Evolutionary conservation across 495 filamentous ascomycete species (phyloP), one percentile per base, ranked within the genome.

Genomic region (Neurospora cerealis): DNA sequence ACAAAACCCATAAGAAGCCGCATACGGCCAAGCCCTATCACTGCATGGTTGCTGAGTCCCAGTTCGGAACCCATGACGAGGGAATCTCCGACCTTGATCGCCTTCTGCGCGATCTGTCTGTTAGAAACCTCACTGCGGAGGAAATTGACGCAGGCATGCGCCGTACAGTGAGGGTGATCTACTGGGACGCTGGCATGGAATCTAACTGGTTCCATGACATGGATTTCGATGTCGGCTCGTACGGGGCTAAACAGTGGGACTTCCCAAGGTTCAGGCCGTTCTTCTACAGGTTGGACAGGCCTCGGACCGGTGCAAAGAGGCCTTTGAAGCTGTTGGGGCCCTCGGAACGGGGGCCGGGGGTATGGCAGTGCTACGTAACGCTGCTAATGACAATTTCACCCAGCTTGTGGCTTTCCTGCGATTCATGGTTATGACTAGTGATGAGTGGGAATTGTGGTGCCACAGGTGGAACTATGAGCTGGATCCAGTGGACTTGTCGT

Each of bases 101-200:
- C 21, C 46, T 54, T 54, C 4, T 54, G 10, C 4, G 10, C 10
- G 21, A 54, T 54, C 46, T 54, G 0, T 54, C 46, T 2, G 13
- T 3, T 0, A 54, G 2, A 13, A 5, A 54, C 2, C 46, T 54
- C 10, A 54, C 21, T 4, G 9, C 1, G 5, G n/a, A 54, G 0
- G 46, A 54, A 5, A 54, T 2, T 0, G 10, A 54, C 4, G 1
- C 21, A 13, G 10, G 21, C n/a, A 21, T 0, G n/a, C n/a, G 0
- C 0, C 21, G 46, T 24, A 11, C 0, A 4, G 46, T 54, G n/a
- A 0, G 6, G 6, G 1, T 44, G 2, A 13, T 54, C 0, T 54
- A 13, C 46, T 54, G 46, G 46, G 46, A 54, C 21, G 46, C 46
- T 0, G 4, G 21, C 0, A 54, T 54, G 46, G 46, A 54, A 54